A percentile compares a stretch with the other conserved stretches of the same genome.
These are phyloP conservation scores for Rhododendron kiyosumense DNA, from an alignment of 148 eudicot species.

Conservation along the genomic window DNA sequence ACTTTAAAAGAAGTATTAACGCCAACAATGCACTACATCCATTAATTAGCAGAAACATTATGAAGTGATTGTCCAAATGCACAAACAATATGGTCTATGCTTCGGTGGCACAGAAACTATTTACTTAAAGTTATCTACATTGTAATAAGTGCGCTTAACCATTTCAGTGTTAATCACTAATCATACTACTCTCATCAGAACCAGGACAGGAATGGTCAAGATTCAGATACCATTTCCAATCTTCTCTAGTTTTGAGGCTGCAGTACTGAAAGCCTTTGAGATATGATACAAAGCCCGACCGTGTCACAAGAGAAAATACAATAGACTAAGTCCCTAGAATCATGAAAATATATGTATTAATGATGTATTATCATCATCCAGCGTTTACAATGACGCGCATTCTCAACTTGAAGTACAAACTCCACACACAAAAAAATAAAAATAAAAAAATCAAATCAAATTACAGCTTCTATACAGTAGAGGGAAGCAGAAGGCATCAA, in stretches of 20 bases:
- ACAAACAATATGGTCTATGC: neutral
- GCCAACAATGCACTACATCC: neutral
- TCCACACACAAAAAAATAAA: neutral
- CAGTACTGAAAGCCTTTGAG: conserved; percentile 80
- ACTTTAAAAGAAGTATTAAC: neutral
- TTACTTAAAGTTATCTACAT: neutral
- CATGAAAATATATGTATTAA: neutral
- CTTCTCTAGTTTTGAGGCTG: conserved; percentile 85
- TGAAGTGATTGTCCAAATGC: neutral
- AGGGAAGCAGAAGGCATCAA: neutral
- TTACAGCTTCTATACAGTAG: neutral
- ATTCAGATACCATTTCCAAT: conserved; percentile 71
- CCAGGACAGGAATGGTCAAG: neutral
- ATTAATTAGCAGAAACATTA: neutral
- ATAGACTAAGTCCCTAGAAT: neutral
- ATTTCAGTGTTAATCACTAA: neutral
- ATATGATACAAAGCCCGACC: conserved; percentile 85
- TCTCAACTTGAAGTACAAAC: neutral
- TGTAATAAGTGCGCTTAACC: neutral
- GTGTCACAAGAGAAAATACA: conserved; percentile 28
- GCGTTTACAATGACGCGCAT: neutral
- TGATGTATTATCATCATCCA: neutral
- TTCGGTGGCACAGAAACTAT: neutral
- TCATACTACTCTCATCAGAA: conserved; percentile 5
- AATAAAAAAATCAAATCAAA: neutral